Evolutionary conservation across 2,329 filamentous ascomycete species (phyloP), one percentile per base, ranked within the genome.

Genomic region (Cordyceps javanica): DNA sequence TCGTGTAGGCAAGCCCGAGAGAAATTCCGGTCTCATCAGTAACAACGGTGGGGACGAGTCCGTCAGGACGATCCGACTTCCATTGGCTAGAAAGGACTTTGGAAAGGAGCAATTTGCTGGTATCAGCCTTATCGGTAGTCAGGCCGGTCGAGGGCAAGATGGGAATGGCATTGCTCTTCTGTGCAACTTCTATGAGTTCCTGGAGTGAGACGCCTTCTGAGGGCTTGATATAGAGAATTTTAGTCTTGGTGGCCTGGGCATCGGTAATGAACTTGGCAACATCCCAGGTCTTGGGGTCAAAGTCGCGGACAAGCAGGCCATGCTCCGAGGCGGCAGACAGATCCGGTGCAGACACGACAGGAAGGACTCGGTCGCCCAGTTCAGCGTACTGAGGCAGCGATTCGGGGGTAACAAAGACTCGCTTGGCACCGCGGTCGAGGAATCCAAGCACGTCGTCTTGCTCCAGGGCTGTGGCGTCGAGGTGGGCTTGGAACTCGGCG

Each of bases 1-100:
- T 97, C 73, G 92, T 96, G 78, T 97, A 99, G 19, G 97, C 94
- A 62, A 99, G 75, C 0, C 94, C 94, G 14, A 99, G 77, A 9
- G 91, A 90, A 21, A 89, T 78, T 1, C 91, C 92, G 50, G 88
- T 79, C 77, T 96, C 90, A 69, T 99, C 91, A 1, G 89, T 91
- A 8, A 99, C 94, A 4, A 96, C 82, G 0, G 94, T 99, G 2
- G 94, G 88, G 64, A 96, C 85, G 9, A 99, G 80, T 9, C 89
- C 88, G 68, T 97, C 95, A 4, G 84, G 73, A 62, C 91, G 82
- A 72, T 99, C 94, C 39, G 89, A 90, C 61, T 82, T 87, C 73
- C 91, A 91, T 62, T 86, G 85, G 2, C 83, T 80, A 52, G 90
- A 82, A 60, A 97, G 78, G 30, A 97, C 74, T 65, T 83, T 85